Evolutionary conservation across 352 stramenopile species (phyloP).

Genomic region (Phytophthora constricta): DNA sequence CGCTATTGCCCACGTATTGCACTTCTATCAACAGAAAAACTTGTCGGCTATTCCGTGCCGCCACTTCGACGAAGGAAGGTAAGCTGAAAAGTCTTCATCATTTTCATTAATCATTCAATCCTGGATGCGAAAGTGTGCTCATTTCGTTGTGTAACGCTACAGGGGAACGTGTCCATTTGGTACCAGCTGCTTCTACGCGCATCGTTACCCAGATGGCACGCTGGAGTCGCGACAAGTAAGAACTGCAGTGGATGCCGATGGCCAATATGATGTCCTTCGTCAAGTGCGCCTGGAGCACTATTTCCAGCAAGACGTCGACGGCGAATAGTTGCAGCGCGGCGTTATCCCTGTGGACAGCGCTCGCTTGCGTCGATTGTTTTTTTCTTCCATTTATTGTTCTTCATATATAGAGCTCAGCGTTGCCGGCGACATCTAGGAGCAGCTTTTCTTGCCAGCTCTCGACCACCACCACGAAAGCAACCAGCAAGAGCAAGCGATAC

Average conservation of each 20-base stretch:
- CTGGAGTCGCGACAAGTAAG: slow-evolving; percentile 67
- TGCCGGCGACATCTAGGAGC: slow-evolving; percentile 12
- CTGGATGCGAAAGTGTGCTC: slow-evolving; percentile 5
- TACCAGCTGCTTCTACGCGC: slow-evolving; percentile 89
- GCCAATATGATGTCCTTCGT: slow-evolving; percentile 78
- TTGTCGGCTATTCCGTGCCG: slow-evolving; percentile 80
- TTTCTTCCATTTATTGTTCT: slow-evolving; percentile 22
- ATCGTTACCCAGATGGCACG: slow-evolving; percentile 72
- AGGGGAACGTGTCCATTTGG: slow-evolving; percentile 86
- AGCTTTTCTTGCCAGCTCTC: neutral
- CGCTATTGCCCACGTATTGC: slow-evolving; percentile 13
- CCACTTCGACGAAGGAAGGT: slow-evolving; percentile 85
- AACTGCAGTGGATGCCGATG: slow-evolving; percentile 73
- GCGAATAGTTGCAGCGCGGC: slow-evolving; percentile 15
- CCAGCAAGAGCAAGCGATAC: neutral
- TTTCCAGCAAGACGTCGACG: slow-evolving; percentile 42
- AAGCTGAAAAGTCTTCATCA: slow-evolving; percentile 18
- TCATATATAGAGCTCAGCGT: slow-evolving; percentile 45
- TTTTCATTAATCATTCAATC: neutral
- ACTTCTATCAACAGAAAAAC: slow-evolving; percentile 49
- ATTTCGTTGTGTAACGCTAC: slow-evolving; percentile 17
- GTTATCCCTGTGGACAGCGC: neutral
- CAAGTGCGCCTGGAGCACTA: slow-evolving; percentile 78
- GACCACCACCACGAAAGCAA: neutral
- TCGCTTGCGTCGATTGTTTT: neutral